These are phyloP conservation scores for Pilaira anomala DNA, from an alignment of 192 early-diverging fungal species.

Conservation along the genomic window DNA sequence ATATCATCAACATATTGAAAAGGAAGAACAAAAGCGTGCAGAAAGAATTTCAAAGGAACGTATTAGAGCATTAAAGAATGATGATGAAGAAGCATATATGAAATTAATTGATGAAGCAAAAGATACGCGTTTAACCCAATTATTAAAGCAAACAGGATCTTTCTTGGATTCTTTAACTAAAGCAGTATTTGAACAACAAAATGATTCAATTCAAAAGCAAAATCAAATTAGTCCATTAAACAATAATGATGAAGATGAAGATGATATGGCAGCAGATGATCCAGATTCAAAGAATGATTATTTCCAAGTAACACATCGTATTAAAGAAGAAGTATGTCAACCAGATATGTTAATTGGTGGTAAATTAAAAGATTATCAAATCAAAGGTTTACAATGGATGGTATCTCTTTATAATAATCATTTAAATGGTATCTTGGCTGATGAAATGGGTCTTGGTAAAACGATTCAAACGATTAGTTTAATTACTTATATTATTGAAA, in stretches of 20 bases:
- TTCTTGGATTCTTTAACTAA: slow-evolving; percentile 85
- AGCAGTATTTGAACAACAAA: slow-evolving; percentile 83
- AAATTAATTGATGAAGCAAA: slow-evolving; percentile 94
- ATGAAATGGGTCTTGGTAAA: slow-evolving; percentile 91
- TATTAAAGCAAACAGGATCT: slow-evolving; percentile 86
- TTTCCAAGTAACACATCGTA: slow-evolving; percentile 84
- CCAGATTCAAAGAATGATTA: slow-evolving; percentile 67
- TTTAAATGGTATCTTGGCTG: slow-evolving; percentile 96
- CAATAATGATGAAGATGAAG: neutral
- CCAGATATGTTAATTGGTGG: slow-evolving; percentile 86
- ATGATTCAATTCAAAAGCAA: slow-evolving; percentile 42
- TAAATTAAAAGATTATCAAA: slow-evolving; percentile 92
- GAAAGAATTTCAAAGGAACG: slow-evolving; percentile 90
- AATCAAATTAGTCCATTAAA: neutral
- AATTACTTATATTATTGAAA: slow-evolving; percentile 93
- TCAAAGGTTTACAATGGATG: slow-evolving; percentile 99
- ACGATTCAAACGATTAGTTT: slow-evolving; percentile 96
- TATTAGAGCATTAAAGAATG: slow-evolving; percentile 91
- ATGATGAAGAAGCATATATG: slow-evolving; percentile 98
- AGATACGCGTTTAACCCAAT: slow-evolving; percentile 90
- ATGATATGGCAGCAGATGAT: slow-evolving; percentile 15
- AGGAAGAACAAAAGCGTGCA: slow-evolving; percentile 90
- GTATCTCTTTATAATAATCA: slow-evolving; percentile 97
- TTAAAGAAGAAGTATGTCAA: slow-evolving; percentile 80
- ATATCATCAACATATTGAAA: slow-evolving; percentile 80